Evolutionary conservation across 306 rosid genomes (phyloP).

Genomic region (Cucumis melo): DNA sequence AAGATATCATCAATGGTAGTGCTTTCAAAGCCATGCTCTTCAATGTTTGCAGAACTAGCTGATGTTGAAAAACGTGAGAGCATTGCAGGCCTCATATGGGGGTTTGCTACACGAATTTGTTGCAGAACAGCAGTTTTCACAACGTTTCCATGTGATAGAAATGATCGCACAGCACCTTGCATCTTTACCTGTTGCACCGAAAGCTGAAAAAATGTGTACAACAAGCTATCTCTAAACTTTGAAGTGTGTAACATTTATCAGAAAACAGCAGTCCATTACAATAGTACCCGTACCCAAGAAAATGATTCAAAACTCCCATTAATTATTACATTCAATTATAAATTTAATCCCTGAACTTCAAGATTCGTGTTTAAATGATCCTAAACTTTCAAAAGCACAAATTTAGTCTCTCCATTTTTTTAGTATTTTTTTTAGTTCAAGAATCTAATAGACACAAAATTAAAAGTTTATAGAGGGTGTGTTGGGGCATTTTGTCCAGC

Average conservation of each 20-base stretch:
- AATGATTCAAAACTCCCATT: neutral
- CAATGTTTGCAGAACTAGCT: constrained; percentile 42
- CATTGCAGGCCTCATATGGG: constrained; percentile 52
- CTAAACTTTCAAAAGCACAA: neutral
- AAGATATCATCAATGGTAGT: constrained; percentile 70
- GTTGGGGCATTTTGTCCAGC: too few relatives aligned
- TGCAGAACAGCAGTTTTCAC: constrained; percentile 68
- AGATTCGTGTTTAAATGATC: too few relatives aligned
- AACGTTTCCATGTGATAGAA: constrained; percentile 46
- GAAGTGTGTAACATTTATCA: neutral
- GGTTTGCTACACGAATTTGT: constrained; percentile 60
- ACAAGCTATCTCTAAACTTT: neutral
- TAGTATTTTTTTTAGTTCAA: neutral
- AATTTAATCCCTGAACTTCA: too few relatives aligned
- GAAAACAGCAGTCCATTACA: neutral
- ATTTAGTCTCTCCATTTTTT: too few relatives aligned
- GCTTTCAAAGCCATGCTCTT: constrained; percentile 98
- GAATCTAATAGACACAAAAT: neutral
- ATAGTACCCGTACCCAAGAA: neutral
- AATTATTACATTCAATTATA: too few relatives aligned
- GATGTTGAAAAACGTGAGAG: constrained; percentile 56
- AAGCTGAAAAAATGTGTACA: neutral
- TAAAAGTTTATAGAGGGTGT: neutral
- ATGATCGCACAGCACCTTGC: constrained; percentile 67
- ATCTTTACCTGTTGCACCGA: constrained; percentile 29